Percentiles rank a stretch among this genome's conserved stretches.
These are phyloP conservation scores for Clohesyomyces aquaticus DNA, from an alignment of 495 filamentous ascomycete genomes.

Conservation along the genomic window DNA sequence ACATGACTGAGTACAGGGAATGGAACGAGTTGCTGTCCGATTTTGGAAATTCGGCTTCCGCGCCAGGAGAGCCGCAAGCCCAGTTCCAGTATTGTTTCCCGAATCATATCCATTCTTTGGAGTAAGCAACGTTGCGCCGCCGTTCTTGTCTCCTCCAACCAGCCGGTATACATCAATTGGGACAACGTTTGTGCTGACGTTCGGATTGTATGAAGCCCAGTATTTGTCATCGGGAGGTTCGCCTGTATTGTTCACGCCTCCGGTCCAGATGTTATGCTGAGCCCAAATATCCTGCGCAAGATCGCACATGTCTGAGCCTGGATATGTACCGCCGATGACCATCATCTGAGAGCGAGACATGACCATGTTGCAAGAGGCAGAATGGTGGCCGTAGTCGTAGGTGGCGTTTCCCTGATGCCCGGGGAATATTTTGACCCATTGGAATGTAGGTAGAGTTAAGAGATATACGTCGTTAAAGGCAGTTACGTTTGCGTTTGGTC, in stretches of 20 bases:
- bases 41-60: background rate
- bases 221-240: background rate
- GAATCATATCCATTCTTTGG: background rate
- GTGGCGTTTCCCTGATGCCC: background rate
- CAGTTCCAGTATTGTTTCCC: background rate
- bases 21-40: background rate
- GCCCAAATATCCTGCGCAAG: background rate
- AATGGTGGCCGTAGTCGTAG: background rate
- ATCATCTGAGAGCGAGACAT: background rate
- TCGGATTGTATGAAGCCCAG: background rate
- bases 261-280: constrained; percentile 1
- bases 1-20: background rate
- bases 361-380: background rate
- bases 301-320: background rate
- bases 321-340: background rate
- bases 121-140: background rate
- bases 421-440: constrained; percentile 1
- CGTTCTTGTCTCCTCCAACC: background rate
- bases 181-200: background rate
- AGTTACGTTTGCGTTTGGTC: background rate
- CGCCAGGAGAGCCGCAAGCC: background rate
- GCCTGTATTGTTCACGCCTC: background rate
- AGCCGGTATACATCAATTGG: background rate
- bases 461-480: background rate
- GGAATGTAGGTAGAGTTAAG: background rate